Percentiles rank a stretch among this genome's conserved stretches.
Evolutionary conservation across 192 early-diverging fungal genomes (phyloP).

Genomic region (Allomyces macrogynus): DNA sequence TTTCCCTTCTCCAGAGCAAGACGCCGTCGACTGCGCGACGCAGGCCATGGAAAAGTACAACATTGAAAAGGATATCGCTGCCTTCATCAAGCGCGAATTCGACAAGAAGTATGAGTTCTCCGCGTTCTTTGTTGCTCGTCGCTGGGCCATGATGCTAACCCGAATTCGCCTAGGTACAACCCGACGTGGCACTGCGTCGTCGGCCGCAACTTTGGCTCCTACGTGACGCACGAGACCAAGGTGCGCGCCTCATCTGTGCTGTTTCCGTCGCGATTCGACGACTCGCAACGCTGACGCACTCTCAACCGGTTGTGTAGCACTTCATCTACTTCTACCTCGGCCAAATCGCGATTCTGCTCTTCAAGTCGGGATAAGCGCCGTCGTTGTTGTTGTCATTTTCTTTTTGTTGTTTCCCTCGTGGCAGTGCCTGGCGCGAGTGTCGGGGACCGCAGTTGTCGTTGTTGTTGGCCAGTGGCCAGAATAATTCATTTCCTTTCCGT

Average conservation of each 20-base stretch:
- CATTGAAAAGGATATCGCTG: constrained; percentile 96
- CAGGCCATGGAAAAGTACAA: constrained; percentile 79
- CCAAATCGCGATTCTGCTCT: constrained; percentile 80
- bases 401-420: no score
- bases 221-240: constrained; percentile 82
- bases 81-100: constrained; percentile 93
- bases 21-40: constrained; percentile 68
- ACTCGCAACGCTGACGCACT: not conserved
- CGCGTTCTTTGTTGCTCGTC: not conserved
- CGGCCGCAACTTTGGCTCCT: constrained; percentile 96
- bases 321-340: constrained; percentile 98
- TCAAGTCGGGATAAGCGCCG: constrained; percentile 57
- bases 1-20: constrained; percentile 24
- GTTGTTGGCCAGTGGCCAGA: no score
- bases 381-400: not conserved
- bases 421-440: no score
- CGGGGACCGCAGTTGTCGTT: no score
- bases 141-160: not conserved
- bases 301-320: constrained; percentile 14
- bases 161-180: constrained; percentile 16
- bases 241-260: constrained; percentile 9
- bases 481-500: no score
- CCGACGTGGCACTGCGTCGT: constrained; percentile 98
- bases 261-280: not conserved
- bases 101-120: constrained; percentile 62